These are phyloP conservation scores for Microsporum audouinii DNA, from an alignment of 2,329 filamentous ascomycete genomes.

Conservation along the genomic window DNA sequence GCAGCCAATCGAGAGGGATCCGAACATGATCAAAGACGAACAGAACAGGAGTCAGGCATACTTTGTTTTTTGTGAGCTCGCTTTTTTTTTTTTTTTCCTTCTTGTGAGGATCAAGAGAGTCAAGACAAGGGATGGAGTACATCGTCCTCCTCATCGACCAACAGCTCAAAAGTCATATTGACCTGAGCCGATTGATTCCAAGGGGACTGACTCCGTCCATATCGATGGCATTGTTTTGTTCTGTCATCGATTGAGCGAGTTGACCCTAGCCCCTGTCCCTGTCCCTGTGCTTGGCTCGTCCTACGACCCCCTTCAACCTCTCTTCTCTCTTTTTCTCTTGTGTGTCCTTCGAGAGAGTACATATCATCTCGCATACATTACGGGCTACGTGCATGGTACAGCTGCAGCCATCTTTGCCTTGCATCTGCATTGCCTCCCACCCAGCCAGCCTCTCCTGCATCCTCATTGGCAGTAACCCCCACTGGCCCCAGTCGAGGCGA, in stretches of 20 bases:
- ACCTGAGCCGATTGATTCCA: too few relatives aligned
- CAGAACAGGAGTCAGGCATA: not conserved
- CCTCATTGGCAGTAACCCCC: not conserved
- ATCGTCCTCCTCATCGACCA: not conserved
- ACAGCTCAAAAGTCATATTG: not conserved
- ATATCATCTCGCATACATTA: constrained; percentile 1
- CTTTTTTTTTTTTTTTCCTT: not conserved
- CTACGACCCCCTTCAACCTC: not conserved
- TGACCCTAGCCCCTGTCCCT: not conserved
- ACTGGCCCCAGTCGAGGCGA: constrained; percentile 1
- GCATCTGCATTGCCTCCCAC: constrained; percentile 3
- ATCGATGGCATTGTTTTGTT: not conserved
- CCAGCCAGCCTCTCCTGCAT: not conserved
- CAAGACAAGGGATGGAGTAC: not conserved
- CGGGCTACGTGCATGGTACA: not conserved
- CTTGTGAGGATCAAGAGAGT: not conserved
- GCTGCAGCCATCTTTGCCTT: constrained; percentile 2
- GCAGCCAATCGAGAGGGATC: not conserved
- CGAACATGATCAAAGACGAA: not conserved
- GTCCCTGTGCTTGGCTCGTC: not conserved
- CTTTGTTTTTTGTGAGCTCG: not conserved
- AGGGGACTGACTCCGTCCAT: not conserved
- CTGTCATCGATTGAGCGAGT: not conserved
- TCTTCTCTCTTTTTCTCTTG: not conserved
- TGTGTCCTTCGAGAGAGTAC: not conserved